Evolutionary conservation across 208 protist genomes (phyloP), one percentile per base, ranked within the genome.

Genomic region (Balamuthia mandrillaris): DNA sequence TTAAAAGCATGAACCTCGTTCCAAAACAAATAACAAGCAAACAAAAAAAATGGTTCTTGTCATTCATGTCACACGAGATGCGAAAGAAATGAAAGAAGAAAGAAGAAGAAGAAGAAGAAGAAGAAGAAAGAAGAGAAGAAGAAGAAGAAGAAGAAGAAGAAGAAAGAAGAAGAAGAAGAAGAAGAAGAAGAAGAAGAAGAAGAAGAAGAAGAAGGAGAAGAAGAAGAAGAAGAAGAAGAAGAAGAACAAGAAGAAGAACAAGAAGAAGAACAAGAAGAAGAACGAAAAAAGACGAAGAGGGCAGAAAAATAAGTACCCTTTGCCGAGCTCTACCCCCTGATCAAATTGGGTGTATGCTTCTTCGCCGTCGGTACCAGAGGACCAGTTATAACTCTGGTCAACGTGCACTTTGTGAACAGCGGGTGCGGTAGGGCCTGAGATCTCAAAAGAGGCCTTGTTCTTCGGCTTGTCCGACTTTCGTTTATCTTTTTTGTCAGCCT

Each of bases 291-390:
- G 52, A 60, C 24, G n/a, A 37, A 16, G 65, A 5, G 3, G n/a
- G 39, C 41, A 3, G 5, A 39, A 45, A 14, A 24, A 31, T 27
- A 31, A 3, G 37, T 74, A 74, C 65, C 65, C 65, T 24, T 74
- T 35, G 2, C 65, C 65, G 7, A 74, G 65, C 65, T 74, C 51
- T 31, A 35, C 65, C 3, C 65, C 65, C 9, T 35, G 41, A 24
- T 74, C 65, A 42, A 74, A 74, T 24, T 74, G 65, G 18, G 65
- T 74, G 65, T 74, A 42, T 6, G 41, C 65, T 16, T 74, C 65
- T 18, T 74, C 65, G 1, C 65, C 65, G 33, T 74, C 51, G n/a
- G 51, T 33, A 24, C 61, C 39, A 5, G 65, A 74, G 33, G 41
- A 52, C 65, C 65, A 74, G 65, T 74, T 74, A 18, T 31, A 74